Percentiles rank a stretch among this genome's conserved stretches.
phyloP scores from a whole-genome alignment of 176 grass and related monocot genomes.

The Aegilops longissima region DNA sequence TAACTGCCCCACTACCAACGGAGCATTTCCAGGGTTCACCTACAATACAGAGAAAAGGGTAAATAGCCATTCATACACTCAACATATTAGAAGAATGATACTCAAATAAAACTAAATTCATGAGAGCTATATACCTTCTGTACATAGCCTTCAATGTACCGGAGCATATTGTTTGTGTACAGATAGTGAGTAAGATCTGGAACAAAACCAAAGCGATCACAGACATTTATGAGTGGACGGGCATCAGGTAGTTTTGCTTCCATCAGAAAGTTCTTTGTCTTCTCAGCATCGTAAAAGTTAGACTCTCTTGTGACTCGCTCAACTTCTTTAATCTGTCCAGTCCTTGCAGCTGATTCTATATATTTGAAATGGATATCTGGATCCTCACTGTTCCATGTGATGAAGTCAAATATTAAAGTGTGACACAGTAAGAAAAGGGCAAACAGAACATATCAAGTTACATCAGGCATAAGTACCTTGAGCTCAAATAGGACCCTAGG shows the following conservation, averaged over 20 bases:
- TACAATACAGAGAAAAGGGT: slow-evolving; percentile 22
- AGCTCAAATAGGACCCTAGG: slow-evolving; percentile 92
- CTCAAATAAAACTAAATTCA: slow-evolving; percentile 7
- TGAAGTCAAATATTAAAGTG: slow-evolving; percentile 29
- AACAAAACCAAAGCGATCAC: slow-evolving; percentile 94
- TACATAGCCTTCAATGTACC: slow-evolving; percentile 98
- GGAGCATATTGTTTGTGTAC: slow-evolving; percentile 92
- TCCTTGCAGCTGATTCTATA: slow-evolving; percentile 94
- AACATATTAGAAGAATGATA: neutral
- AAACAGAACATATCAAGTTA: neutral
- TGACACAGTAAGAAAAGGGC: neutral
- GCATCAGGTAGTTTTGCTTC: slow-evolving; percentile 97
- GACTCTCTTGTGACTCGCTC: slow-evolving; percentile 99
- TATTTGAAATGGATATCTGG: slow-evolving; percentile 99
- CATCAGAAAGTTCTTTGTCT: slow-evolving; percentile 98
- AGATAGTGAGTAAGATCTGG: slow-evolving; percentile 97
- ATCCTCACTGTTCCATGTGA: slow-evolving; percentile 74
- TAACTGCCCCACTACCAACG: slow-evolving; percentile 84
- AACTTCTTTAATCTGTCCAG: slow-evolving; percentile 99
- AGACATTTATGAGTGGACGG: slow-evolving; percentile 93
- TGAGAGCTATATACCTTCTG: slow-evolving; percentile 63
- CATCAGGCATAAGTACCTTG: slow-evolving; percentile 60
- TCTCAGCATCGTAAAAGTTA: slow-evolving; percentile 95
- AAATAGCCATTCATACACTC: slow-evolving; percentile 15
- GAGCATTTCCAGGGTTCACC: slow-evolving; percentile 95